Evolutionary conservation across 257 asterid genomes (phyloP), one percentile per base, ranked within the genome.

Genomic region (Verbena officinalis): DNA sequence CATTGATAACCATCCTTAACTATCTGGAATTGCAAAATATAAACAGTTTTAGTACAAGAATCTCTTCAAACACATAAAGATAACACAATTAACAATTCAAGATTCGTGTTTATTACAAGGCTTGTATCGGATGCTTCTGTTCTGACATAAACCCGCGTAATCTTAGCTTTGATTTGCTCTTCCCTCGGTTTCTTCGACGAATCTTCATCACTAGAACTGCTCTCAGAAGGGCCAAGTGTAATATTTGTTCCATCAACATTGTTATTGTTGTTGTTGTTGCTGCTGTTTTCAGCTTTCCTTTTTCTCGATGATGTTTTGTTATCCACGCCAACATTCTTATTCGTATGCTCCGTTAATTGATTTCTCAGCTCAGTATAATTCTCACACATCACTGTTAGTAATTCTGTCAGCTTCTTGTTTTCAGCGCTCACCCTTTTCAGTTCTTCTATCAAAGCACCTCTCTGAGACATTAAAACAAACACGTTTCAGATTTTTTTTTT

Each of bases 1-100:
- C 95, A 86, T 65, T 86, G 95, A 53, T 81, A 84, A 8, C 95
- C 95, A 78, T 86, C 95, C 71, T 88, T 94, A 46, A 94, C 96
- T 55, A 83, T 83, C 99, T 94, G 83, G 13, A 78, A 64, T 1
- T 50, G 20, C 4, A 7, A 55, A 34, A 40, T 11, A 57, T 13
- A 12, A 55, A 36, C 31, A 53, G 12, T 27, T 17, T 73, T 19
- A 61, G 53, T 43, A 36, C 12, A 49, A 30, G 19, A n/a, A n/a
- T n/a, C n/a, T n/a, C n/a, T 13, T 23, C 49, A 14, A 13, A 21
- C 3, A 19, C 15, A 49, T 14, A 0, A 53, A 23, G 4, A 40
- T 1, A 42, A 13, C 23, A 44, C 27, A 44, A 55, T 27, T 27
- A 16, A 45, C 40, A 30, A 3, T 2, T 30, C 36, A 30, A 2